Percentiles rank a stretch among this genome's conserved stretches.
Conservation (phyloP, 2,329 filamentous ascomycete species). For the Thermothelomyces thermophilus region DNA sequence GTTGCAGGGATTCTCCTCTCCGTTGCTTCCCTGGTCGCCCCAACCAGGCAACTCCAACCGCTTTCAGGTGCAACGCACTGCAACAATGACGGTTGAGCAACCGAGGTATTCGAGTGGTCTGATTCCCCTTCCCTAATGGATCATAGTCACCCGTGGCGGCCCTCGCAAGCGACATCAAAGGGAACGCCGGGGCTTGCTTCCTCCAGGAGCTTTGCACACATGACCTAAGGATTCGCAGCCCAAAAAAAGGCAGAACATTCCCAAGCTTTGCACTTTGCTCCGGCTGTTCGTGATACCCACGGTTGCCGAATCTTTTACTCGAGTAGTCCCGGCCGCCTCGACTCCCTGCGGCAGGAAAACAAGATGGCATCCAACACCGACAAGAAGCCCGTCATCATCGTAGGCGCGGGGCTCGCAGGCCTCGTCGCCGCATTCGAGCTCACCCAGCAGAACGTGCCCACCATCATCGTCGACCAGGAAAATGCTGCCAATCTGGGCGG, state of each 20-base stretch:
- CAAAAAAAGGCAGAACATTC: too few relatives aligned
- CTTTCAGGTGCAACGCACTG: background rate
- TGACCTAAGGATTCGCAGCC: too few relatives aligned
- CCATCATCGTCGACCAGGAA: slow-evolving; percentile 53
- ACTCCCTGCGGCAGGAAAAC: too few relatives aligned
- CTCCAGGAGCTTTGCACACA: too few relatives aligned
- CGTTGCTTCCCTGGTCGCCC: background rate
- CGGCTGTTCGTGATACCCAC: too few relatives aligned
- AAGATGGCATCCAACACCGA: background rate
- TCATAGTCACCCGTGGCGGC: background rate
- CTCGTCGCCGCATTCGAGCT: slow-evolving; percentile 55
- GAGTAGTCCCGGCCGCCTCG: too few relatives aligned
- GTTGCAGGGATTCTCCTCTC: too few relatives aligned
- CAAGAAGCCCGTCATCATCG: slow-evolving; percentile 43
- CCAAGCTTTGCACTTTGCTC: too few relatives aligned
- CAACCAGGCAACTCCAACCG: background rate
- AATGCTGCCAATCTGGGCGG: slow-evolving; percentile 50
- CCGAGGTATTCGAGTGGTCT: background rate
- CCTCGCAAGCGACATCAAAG: too few relatives aligned
- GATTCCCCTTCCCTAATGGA: background rate
- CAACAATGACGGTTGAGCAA: background rate
- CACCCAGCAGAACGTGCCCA: slow-evolving; percentile 41
- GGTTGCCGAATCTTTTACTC: too few relatives aligned
- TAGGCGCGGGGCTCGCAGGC: slow-evolving; percentile 53
- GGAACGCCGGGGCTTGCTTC: too few relatives aligned